Conservation (phyloP, 257 asterid genomes). For the Jaltomata sinuosa region DNA sequence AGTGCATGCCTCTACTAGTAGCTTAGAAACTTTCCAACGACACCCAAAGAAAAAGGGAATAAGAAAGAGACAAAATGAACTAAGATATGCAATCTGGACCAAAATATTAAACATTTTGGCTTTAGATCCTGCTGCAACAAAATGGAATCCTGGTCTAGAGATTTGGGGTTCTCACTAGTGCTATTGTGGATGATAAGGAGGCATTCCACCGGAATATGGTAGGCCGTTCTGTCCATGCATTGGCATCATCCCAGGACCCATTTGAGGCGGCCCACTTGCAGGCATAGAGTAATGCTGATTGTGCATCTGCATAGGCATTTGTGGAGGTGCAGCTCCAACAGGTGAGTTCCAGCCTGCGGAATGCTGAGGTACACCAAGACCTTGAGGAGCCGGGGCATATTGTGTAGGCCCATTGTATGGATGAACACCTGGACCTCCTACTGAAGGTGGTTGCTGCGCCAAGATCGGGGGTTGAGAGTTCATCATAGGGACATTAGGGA, state of each 20-base stretch:
- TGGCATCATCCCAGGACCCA: conserved; percentile 42
- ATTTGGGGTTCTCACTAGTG: neutral
- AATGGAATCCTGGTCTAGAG: neutral
- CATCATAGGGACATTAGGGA: conserved; percentile 41
- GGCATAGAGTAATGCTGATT: conserved; percentile 60
- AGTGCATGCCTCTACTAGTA: neutral
- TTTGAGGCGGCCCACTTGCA: conserved; percentile 30
- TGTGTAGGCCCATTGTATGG: conserved; percentile 41
- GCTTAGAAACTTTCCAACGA: neutral
- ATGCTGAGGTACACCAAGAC: conserved; percentile 32
- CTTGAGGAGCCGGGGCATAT: conserved; percentile 45
- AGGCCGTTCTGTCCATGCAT: conserved; percentile 47
- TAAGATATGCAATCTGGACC: neutral
- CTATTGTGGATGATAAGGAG: conserved; percentile 60
- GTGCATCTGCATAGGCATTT: conserved; percentile 65
- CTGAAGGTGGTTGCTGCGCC: conserved; percentile 65
- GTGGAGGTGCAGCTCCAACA: conserved; percentile 21
- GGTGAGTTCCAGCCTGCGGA: conserved; percentile 65
- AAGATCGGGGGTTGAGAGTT: conserved; percentile 51
- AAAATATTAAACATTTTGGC: neutral
- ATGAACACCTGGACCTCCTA: conserved; percentile 44
- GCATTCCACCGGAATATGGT: conserved; percentile 53
- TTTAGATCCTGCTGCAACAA: neutral
- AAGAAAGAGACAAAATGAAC: neutral
- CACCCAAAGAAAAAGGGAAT: neutral